Conservation (phyloP, 306 rosid species). For the Fragaria nilgerrensis region DNA sequence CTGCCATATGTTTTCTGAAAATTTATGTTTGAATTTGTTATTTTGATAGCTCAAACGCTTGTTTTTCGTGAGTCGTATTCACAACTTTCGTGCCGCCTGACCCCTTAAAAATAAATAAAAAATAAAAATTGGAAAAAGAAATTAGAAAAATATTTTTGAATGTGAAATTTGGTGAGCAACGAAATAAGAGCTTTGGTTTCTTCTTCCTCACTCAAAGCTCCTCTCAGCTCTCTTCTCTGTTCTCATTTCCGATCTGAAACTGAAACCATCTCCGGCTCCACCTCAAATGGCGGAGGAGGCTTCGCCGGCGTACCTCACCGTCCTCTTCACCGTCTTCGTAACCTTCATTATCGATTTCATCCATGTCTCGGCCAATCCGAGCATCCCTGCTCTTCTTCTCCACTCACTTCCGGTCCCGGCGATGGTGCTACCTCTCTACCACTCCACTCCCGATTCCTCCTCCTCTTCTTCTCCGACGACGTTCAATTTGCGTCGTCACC, state of each 20-base stretch:
- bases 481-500: constrained; percentile 54
- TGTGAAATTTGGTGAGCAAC: not conserved
- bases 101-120: not conserved
- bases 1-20: not conserved
- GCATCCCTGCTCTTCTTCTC: constrained; percentile 29
- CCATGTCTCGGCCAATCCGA: constrained; percentile 33
- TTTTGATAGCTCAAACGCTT: too few species aligned
- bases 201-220: not conserved
- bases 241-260: not conserved
- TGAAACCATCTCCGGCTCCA: not conserved
- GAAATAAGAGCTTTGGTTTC: not conserved
- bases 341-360: constrained; percentile 1
- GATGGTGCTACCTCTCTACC: constrained; percentile 74
- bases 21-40: too few species aligned
- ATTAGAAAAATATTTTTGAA: not conserved
- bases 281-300: constrained; percentile 1
- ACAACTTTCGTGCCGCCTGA: too few species aligned
- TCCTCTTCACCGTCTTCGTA: constrained; percentile 20
- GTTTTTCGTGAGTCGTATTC: too few species aligned
- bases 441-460: constrained; percentile 44
- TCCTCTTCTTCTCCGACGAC: constrained; percentile 36
- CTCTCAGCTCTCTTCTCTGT: not conserved
- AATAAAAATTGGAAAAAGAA: not conserved
- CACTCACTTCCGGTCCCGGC: constrained; percentile 45
- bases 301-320: constrained; percentile 16